Evolutionary conservation across 495 filamentous ascomycete genomes (phyloP).

Genomic region (Tuber calosporum): DNA sequence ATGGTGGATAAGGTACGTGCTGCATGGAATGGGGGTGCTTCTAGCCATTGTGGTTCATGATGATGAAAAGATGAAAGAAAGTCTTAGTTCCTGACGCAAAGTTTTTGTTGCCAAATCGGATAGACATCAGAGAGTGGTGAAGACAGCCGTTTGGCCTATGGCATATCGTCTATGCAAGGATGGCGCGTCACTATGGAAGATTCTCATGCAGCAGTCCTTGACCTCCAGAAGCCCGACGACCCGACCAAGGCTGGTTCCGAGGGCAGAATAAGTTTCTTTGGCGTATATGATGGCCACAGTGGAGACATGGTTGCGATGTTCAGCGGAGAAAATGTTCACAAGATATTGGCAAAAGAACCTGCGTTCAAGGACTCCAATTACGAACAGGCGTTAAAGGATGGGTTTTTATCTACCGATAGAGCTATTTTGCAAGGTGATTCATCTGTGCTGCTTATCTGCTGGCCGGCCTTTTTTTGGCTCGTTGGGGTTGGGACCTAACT

Average conservation of each 20-base stretch:
- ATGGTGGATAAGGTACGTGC: constrained; percentile 91
- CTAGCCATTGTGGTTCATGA: constrained; percentile 20
- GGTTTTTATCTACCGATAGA: constrained; percentile 89
- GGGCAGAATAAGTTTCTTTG: constrained; percentile 83
- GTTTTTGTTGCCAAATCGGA: constrained; percentile 25
- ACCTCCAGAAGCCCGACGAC: constrained; percentile 62
- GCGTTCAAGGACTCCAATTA: constrained; percentile 84
- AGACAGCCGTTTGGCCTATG: constrained; percentile 86
- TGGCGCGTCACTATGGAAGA: constrained; percentile 99
- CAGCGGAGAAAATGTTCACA: constrained; percentile 83
- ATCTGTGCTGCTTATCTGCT: not conserved
- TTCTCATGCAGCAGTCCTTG: constrained; percentile 78
- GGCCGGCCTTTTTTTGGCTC: constrained; percentile 16
- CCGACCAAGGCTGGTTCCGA: constrained; percentile 58
- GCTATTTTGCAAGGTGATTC: constrained; percentile 85
- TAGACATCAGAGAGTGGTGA: constrained; percentile 81
- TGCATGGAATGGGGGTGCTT: constrained; percentile 23
- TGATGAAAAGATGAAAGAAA: constrained; percentile 30
- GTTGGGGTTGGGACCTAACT: constrained; percentile 29
- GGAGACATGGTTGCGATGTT: constrained; percentile 93
- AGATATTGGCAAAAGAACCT: constrained; percentile 88
- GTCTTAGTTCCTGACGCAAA: constrained; percentile 18
- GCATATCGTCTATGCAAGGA: constrained; percentile 97
- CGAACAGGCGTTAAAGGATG: constrained; percentile 93
- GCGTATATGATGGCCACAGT: constrained; percentile 95